phyloP scores from a whole-genome alignment of 2,329 filamentous ascomycete genomes.

The Aspergillus pseudoglaucus region DNA sequence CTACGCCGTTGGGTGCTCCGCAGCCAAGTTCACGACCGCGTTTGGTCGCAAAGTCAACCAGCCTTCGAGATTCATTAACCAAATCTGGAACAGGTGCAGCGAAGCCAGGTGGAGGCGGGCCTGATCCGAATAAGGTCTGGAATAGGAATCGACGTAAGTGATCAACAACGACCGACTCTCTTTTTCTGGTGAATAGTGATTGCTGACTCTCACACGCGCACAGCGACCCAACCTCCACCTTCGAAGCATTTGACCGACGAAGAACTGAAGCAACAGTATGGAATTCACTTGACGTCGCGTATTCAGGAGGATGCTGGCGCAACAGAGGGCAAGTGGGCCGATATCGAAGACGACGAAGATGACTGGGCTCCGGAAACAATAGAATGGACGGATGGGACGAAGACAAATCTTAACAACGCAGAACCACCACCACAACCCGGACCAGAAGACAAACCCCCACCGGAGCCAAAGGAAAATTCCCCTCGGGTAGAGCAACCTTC shows the following conservation, averaged over 20 bases:
- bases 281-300: slow-evolving; percentile 60
- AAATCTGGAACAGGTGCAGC: slow-evolving; percentile 42
- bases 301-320: slow-evolving; percentile 56
- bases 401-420: slow-evolving; percentile 51
- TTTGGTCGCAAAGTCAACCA: slow-evolving; percentile 57
- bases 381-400: slow-evolving; percentile 64
- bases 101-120: slow-evolving; percentile 45
- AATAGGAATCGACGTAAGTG: slow-evolving; percentile 59
- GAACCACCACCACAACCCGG: slow-evolving; percentile 16
- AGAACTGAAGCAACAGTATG: slow-evolving; percentile 62
- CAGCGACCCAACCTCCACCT: slow-evolving; percentile 49
- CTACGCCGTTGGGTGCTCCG: slow-evolving; percentile 32
- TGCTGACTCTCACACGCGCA: slow-evolving; percentile 15
- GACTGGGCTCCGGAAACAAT: slow-evolving; percentile 63
- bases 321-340: slow-evolving; percentile 62
- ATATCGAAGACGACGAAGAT: slow-evolving; percentile 64
- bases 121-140: slow-evolving; percentile 63
- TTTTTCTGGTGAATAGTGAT: not conserved
- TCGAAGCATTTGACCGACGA: slow-evolving; percentile 62
- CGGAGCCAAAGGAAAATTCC: slow-evolving; percentile 18
- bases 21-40: slow-evolving; percentile 50
- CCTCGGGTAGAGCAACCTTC: slow-evolving; percentile 17
- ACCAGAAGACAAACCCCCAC: slow-evolving; percentile 3
- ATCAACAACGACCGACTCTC: not conserved
- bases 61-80: slow-evolving; percentile 45